Evolutionary conservation across 495 filamentous ascomycete species (phyloP), one percentile per base, ranked within the genome.

Genomic region (Daldinia loculata): DNA sequence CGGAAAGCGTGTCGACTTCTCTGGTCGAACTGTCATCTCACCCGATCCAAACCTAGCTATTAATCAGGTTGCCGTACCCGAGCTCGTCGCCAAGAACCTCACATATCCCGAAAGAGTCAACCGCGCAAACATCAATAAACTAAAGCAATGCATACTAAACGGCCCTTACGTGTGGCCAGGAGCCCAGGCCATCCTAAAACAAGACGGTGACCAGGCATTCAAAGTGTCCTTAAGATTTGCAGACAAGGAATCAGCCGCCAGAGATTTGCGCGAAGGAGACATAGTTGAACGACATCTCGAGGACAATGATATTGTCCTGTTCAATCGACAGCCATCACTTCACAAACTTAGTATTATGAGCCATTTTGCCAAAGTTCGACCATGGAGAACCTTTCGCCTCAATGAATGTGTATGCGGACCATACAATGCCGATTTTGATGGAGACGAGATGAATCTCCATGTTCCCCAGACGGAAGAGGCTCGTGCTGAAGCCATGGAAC

Each of bases 391-490:
- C 0, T 98, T 99, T 80, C 90, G 95, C 51, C 85, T 99, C 57
- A 99, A 99, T 76, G 95, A 99, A 77, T 98, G 95, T 87, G 95
- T 96, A 6, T 99, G 95, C 77, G 95, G 93, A 48, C 95, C 95
- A 8, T 99, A 99, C 86, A 99, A 99, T 80, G 95, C 95, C 50
- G 95, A 99, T 89, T 99, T 99, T 76, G 95, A 99, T 74, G 95
- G 95, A 71, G 95, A 99, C 69, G 95, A 99, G 79, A 99, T 99
- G 95, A 99, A 99, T 74, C 79, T 99, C 67, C 95, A 99, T 80
- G 94, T 99, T 5, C 95, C 95, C 15, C 95, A 99, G 77, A 99
- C 96, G 2, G 95, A 98, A 81, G 95, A 99, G 81, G 95, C 95
- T 12, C 88, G 96, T 56, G 91, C 94, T 7, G 95, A 99, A 76